A percentile compares a stretch with the other conserved stretches of the same genome.
These are phyloP conservation scores for Neurospora hispaniola DNA, from an alignment of 495 filamentous ascomycete genomes.

Conservation along the genomic window DNA sequence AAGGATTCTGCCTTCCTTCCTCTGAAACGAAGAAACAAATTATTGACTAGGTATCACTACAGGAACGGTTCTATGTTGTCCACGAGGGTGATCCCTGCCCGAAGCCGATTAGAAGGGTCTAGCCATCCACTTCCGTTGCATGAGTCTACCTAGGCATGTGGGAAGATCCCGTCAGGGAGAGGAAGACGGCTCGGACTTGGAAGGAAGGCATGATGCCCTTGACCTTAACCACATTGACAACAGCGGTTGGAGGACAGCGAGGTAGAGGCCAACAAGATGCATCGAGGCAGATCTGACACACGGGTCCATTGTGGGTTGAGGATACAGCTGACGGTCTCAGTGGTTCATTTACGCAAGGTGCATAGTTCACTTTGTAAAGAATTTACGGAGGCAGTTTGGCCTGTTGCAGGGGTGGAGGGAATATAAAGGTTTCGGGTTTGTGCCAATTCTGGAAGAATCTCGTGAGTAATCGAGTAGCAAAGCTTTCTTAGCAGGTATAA, in stretches of 20 bases:
- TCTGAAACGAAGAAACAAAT: background rate
- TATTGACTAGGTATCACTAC: background rate
- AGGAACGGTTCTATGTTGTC: background rate
- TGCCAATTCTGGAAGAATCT: background rate
- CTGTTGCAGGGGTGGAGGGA: background rate
- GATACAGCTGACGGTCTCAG: background rate
- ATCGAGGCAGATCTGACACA: background rate
- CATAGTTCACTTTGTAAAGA: background rate
- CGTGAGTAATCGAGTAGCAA: background rate
- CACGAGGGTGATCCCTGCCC: background rate
- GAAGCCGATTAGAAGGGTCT: background rate
- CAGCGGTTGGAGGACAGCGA: background rate
- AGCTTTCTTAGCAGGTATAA: background rate
- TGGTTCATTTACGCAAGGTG: background rate
- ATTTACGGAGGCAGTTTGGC: background rate
- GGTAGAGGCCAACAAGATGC: background rate
- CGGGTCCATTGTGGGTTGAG: background rate
- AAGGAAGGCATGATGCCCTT: background rate
- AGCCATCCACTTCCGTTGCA: background rate
- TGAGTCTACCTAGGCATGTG: background rate
- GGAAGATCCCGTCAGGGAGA: background rate
- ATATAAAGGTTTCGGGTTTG: background rate
- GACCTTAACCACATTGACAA: background rate
- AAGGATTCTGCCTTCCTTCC: conserved; percentile 8
- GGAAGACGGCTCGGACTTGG: background rate